A percentile compares a stretch with the other conserved stretches of the same genome.
phyloP scores from a whole-genome alignment of 768 basidiomycete species.

The Trametes meyenii region DNA sequence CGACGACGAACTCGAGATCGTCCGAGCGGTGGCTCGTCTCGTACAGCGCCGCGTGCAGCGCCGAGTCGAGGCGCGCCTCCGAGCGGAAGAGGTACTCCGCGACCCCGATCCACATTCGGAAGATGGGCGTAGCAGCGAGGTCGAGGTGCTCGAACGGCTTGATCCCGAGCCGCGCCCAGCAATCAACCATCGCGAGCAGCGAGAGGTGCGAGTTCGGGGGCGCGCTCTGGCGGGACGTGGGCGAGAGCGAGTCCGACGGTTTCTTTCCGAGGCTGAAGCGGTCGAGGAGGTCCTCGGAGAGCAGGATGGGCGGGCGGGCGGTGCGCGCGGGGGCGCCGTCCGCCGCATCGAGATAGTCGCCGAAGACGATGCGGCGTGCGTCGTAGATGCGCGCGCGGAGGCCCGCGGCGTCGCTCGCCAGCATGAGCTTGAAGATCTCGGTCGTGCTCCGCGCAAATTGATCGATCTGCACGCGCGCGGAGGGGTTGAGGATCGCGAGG shows the following conservation, averaged over 20 bases:
- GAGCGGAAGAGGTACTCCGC: conserved; percentile 93
- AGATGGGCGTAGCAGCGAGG: conserved; percentile 94
- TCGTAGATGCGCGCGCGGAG: conserved; percentile 75
- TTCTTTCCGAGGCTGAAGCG: conserved; percentile 78
- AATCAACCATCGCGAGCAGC: conserved; percentile 97
- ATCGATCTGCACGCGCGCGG: conserved; percentile 84
- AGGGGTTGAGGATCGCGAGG: conserved; percentile 95
- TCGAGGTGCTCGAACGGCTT: conserved; percentile 90
- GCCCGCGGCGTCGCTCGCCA: conserved; percentile 53
- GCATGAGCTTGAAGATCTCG: conserved; percentile 96
- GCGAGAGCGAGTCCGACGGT: conserved; percentile 17
- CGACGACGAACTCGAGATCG: conserved; percentile 93
- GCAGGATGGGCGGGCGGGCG: conserved; percentile 65
- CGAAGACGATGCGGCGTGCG: conserved; percentile 80
- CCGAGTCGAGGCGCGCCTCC: conserved; percentile 58
- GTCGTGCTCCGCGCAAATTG: conserved; percentile 86
- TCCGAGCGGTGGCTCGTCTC: conserved; percentile 84
- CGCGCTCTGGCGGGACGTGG: conserved; percentile 17
- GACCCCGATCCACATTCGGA: conserved; percentile 95
- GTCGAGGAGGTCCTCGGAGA: conserved; percentile 85
- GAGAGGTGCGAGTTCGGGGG: conserved; percentile 88
- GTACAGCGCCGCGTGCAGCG: conserved; percentile 73
- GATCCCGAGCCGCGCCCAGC: conserved; percentile 87
- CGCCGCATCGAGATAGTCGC: conserved; percentile 28
- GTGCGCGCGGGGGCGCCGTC: neutral